phyloP scores from a whole-genome alignment of 257 asterid species.

The Plantago elongata region DNA sequence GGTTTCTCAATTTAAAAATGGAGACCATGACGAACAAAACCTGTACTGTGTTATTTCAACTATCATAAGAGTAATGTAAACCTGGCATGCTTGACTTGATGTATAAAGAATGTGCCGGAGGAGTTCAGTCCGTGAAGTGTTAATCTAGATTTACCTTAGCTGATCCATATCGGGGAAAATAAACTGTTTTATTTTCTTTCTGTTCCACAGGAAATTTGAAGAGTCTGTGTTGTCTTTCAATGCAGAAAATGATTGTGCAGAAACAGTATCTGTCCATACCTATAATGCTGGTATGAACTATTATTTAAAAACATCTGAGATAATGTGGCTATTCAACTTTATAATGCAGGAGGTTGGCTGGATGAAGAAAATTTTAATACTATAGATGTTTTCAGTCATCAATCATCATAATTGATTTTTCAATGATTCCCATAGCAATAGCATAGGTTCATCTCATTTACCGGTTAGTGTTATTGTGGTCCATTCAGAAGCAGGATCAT shows the following conservation, averaged over 20 bases:
- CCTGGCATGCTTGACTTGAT: slow-evolving; percentile 15
- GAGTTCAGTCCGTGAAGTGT: not conserved
- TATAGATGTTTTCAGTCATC: not conserved
- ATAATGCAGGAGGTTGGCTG: slow-evolving; percentile 21
- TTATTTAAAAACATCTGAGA: not conserved
- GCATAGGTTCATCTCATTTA: slow-evolving; percentile 9
- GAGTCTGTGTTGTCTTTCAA: slow-evolving; percentile 31
- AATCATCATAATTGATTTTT: slow-evolving; percentile 1
- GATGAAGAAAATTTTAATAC: slow-evolving; percentile 8
- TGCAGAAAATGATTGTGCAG: slow-evolving; percentile 27
- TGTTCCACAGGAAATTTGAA: slow-evolving; percentile 55
- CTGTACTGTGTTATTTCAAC: not conserved
- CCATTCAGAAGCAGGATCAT: slow-evolving; percentile 30
- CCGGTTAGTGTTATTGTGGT: slow-evolving; percentile 4
- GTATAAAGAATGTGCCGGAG: slow-evolving; percentile 15
- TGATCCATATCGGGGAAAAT: not conserved
- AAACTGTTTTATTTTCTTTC: slow-evolving; percentile 2
- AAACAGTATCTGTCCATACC: slow-evolving; percentile 40
- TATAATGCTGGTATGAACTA: slow-evolving; percentile 9
- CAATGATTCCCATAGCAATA: not conserved
- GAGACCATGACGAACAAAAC: not conserved
- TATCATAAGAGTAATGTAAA: slow-evolving; percentile 3
- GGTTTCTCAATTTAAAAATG: slow-evolving; percentile 5
- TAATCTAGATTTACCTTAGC: slow-evolving; percentile 6
- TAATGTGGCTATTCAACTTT: slow-evolving; percentile 3